These are phyloP conservation scores for Lobosporangium transversale DNA, from an alignment of 192 early-diverging fungal genomes.

Conservation along the genomic window DNA sequence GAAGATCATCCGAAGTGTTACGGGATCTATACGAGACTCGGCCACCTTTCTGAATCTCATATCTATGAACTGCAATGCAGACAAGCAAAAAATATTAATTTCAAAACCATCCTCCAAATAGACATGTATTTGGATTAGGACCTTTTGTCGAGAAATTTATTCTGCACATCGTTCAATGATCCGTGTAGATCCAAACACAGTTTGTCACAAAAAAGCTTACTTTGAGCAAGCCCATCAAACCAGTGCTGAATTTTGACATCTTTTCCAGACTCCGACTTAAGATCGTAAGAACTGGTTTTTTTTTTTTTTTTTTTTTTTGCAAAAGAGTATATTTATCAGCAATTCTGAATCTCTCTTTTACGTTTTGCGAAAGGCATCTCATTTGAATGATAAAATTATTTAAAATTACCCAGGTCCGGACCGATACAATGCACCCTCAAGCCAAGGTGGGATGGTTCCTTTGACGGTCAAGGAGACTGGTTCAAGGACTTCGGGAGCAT, in stretches of 20 bases:
- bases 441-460: slow-evolving; percentile 60
- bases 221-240: slow-evolving; percentile 57
- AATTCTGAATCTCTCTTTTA: too few relatives aligned
- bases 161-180: too few relatives aligned
- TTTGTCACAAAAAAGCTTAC: slow-evolving; percentile 32
- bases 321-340: background rate
- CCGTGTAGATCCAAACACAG: too few relatives aligned
- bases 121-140: too few relatives aligned
- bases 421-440: slow-evolving; percentile 61
- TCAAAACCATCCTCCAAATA: background rate
- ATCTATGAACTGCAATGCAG: slow-evolving; percentile 25
- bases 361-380: too few relatives aligned
- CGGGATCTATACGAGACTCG: slow-evolving; percentile 36
- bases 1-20: slow-evolving; percentile 38
- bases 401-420: slow-evolving; percentile 54
- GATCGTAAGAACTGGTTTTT: slow-evolving; percentile 29
- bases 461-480: slow-evolving; percentile 41
- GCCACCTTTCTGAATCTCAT: slow-evolving; percentile 41
- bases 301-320: background rate
- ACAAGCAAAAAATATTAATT: background rate
- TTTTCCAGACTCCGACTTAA: slow-evolving; percentile 42
- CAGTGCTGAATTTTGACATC: slow-evolving; percentile 51
- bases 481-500: slow-evolving; percentile 50
- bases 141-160: too few relatives aligned
- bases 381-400: too few relatives aligned